These are phyloP conservation scores for Penicillium sumatraense DNA, from an alignment of 2,329 filamentous ascomycete species.

Conservation along the genomic window DNA sequence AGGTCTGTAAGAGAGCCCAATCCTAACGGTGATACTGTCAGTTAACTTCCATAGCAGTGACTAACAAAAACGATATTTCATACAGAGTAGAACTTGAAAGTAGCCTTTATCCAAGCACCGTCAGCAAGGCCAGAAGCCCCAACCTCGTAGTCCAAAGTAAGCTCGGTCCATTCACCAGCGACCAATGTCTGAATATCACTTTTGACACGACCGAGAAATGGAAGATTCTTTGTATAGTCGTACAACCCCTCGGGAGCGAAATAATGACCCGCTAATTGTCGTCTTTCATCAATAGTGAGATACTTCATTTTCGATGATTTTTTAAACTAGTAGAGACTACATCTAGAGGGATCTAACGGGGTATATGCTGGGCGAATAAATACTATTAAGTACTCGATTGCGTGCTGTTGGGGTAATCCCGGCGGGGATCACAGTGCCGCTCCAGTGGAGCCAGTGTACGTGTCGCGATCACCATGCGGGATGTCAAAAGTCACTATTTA, in stretches of 20 bases:
- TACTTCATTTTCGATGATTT: constrained; percentile 6
- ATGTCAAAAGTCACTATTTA: neutral
- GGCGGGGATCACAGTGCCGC: neutral
- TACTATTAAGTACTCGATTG: neutral
- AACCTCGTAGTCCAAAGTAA: constrained; percentile 13
- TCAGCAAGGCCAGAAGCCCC: constrained; percentile 15
- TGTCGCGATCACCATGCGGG: neutral
- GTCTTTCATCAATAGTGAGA: constrained; percentile 3
- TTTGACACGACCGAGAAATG: constrained; percentile 12
- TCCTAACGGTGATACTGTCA: constrained; percentile 4
- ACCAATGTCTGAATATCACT: constrained; percentile 5
- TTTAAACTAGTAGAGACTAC: too few species aligned
- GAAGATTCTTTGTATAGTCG: constrained; percentile 16
- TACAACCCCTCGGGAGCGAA: constrained; percentile 14
- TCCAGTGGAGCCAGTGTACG: neutral
- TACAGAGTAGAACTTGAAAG: constrained; percentile 20
- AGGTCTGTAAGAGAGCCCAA: constrained; percentile 17
- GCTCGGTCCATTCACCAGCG: constrained; percentile 18
- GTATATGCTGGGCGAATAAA: neutral
- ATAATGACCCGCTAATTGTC: constrained; percentile 6
- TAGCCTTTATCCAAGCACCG: constrained; percentile 18
- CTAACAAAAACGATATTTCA: neutral
- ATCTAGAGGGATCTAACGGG: too few species aligned
- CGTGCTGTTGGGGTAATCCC: neutral
- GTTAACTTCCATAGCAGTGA: neutral